Conservation (phyloP, 2,329 filamentous ascomycete species). For the Pseudogymnoascus pannorum region DNA sequence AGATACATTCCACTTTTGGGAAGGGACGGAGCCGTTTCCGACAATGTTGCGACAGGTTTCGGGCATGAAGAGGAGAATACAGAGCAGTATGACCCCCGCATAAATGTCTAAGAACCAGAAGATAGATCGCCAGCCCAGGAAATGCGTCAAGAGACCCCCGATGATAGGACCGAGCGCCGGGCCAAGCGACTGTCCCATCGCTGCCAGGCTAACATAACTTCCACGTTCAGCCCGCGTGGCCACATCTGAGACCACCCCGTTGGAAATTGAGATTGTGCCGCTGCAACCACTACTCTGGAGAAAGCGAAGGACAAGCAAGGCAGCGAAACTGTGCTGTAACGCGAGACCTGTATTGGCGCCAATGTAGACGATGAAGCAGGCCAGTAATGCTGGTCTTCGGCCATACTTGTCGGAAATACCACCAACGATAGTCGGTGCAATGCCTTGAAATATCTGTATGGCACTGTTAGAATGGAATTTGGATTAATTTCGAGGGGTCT, state of each 20-base stretch:
- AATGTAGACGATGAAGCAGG: slow-evolving; percentile 47
- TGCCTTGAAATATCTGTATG: slow-evolving; percentile 47
- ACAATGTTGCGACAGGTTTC: slow-evolving; percentile 30
- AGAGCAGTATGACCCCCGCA: slow-evolving; percentile 32
- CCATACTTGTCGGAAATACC: slow-evolving; percentile 48
- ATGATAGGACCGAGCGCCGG: slow-evolving; percentile 44
- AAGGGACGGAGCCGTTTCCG: slow-evolving; percentile 24
- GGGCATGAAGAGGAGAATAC: slow-evolving; percentile 24
- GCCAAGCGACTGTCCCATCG: slow-evolving; percentile 30
- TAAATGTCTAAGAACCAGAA: slow-evolving; percentile 49
- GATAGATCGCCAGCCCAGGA: slow-evolving; percentile 43
- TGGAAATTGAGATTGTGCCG: slow-evolving; percentile 50
- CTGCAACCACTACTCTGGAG: slow-evolving; percentile 53
- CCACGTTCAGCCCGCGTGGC: slow-evolving; percentile 51
- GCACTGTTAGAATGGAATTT: slow-evolving; percentile 16
- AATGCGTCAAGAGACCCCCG: slow-evolving; percentile 40
- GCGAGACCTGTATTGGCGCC: slow-evolving; percentile 48
- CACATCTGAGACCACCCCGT: slow-evolving; percentile 57
- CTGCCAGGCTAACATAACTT: slow-evolving; percentile 59
- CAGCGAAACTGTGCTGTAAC: slow-evolving; percentile 39
- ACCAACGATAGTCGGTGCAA: slow-evolving; percentile 51
- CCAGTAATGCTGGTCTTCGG: slow-evolving; percentile 45
- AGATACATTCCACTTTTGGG: background rate
- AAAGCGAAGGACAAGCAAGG: slow-evolving; percentile 46
- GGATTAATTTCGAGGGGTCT: background rate